Evolutionary conservation across 2,329 filamentous ascomycete genomes (phyloP).

Genomic region (Celoporthe dispersa): DNA sequence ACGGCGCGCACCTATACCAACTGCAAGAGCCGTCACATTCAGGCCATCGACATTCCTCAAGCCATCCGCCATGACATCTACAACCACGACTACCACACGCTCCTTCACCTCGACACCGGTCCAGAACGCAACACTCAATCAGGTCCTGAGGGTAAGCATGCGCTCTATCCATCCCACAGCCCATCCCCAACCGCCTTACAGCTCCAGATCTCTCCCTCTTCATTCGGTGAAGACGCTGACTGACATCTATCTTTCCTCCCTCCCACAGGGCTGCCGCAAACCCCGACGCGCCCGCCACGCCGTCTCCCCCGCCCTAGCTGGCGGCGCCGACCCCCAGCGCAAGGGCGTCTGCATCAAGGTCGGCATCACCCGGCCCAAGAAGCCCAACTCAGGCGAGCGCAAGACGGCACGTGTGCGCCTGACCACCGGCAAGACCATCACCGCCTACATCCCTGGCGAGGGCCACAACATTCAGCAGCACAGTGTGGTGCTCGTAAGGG

Average conservation of each 20-base stretch:
- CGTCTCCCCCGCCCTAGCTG: conserved; percentile 81
- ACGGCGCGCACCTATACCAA: conserved; percentile 29
- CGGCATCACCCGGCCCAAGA: conserved; percentile 93
- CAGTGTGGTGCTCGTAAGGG: conserved; percentile 93
- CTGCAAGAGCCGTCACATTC: conserved; percentile 15
- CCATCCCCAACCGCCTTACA: not conserved
- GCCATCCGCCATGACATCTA: conserved; percentile 32
- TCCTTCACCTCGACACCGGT: conserved; percentile 49
- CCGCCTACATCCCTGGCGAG: conserved; percentile 94
- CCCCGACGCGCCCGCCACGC: conserved; percentile 82
- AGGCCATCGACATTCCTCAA: conserved; percentile 32
- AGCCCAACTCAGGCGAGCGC: conserved; percentile 95
- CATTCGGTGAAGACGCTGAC: not conserved
- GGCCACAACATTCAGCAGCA: conserved; percentile 99
- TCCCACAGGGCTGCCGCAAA: conserved; percentile 70
- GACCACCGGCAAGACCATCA: conserved; percentile 84
- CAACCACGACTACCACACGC: conserved; percentile 35
- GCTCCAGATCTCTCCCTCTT: not conserved
- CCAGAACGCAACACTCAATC: conserved; percentile 69
- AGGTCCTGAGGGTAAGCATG: conserved; percentile 63
- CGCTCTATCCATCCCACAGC: not conserved
- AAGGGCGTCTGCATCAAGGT: conserved; percentile 97
- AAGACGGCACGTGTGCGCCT: conserved; percentile 93
- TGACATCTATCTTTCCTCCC: not conserved
- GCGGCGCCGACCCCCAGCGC: conserved; percentile 73